Evolutionary conservation across 257 asterid species (phyloP).

Genomic region (Solanum dulcamara): DNA sequence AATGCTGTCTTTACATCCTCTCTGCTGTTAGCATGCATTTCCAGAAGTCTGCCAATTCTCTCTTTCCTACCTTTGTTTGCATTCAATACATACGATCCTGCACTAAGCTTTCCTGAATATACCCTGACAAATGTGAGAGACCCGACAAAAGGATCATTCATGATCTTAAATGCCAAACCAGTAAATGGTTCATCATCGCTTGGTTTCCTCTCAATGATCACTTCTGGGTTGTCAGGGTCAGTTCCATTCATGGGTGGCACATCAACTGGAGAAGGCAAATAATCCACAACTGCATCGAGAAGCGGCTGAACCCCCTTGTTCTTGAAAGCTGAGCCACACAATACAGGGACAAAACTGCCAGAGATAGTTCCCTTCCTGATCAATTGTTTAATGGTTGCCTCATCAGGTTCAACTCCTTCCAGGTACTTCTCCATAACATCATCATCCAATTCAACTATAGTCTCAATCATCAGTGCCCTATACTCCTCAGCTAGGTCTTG

Average conservation of each 20-base stretch:
- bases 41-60: constrained; percentile 88
- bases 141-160: constrained; percentile 90
- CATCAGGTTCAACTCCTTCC: constrained; percentile 88
- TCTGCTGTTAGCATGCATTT: constrained; percentile 97
- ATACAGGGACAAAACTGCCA: constrained; percentile 62
- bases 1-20: constrained; percentile 74
- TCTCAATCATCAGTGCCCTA: constrained; percentile 64
- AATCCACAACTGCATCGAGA: constrained; percentile 82
- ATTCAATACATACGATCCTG: constrained; percentile 78
- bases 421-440: constrained; percentile 79
- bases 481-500: constrained; percentile 63
- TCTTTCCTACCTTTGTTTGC: constrained; percentile 90
- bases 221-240: constrained; percentile 81
- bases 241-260: constrained; percentile 86
- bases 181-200: constrained; percentile 71
- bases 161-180: constrained; percentile 91
- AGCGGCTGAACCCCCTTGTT: constrained; percentile 93
- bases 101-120: constrained; percentile 74
- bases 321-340: constrained; percentile 94
- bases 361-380: constrained; percentile 65
- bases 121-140: constrained; percentile 87
- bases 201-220: constrained; percentile 38
- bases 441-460: constrained; percentile 66
- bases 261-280: constrained; percentile 84
- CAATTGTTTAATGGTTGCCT: constrained; percentile 56